Evolutionary conservation across 164 flowering plant genomes (phyloP).

Genomic region (Taxillus chinensis): DNA sequence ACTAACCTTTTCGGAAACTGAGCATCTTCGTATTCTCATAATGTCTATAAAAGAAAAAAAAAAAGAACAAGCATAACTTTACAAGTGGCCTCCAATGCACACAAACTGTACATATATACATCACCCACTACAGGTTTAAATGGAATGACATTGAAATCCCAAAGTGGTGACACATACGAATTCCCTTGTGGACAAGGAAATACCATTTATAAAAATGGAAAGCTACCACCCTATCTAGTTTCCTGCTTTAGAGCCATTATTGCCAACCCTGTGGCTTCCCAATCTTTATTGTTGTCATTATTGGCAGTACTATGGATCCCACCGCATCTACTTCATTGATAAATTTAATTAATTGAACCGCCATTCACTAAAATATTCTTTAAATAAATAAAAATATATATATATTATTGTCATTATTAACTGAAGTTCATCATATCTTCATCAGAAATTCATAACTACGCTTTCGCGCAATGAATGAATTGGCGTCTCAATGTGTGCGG

Average conservation of each 20-base stretch:
- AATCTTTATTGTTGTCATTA: slow-evolving; percentile 16
- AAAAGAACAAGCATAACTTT: too few relatives aligned
- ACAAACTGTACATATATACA: slow-evolving; percentile 16
- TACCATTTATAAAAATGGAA: slow-evolving; percentile 8
- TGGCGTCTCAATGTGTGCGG: too few relatives aligned
- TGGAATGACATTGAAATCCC: slow-evolving; percentile 7
- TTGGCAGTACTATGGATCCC: slow-evolving; percentile 19
- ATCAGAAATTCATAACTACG: not conserved
- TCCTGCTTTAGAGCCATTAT: slow-evolving; percentile 18
- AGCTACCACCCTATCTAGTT: slow-evolving; percentile 15
- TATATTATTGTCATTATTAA: slow-evolving; percentile 6
- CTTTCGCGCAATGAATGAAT: too few relatives aligned
- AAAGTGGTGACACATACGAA: slow-evolving; percentile 23
- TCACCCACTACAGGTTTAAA: slow-evolving; percentile 14
- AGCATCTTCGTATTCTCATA: too few relatives aligned
- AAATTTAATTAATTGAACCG: slow-evolving; percentile 9
- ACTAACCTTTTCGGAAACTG: too few relatives aligned
- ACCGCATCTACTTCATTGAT: slow-evolving; percentile 2
- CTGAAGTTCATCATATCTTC: slow-evolving; percentile 19
- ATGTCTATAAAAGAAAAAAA: too few relatives aligned
- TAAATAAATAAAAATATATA: too few relatives aligned
- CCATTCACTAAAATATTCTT: slow-evolving; percentile 6
- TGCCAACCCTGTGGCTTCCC: slow-evolving; percentile 10
- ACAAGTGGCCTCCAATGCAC: too few relatives aligned
- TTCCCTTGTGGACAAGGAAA: slow-evolving; percentile 12